phyloP scores from a whole-genome alignment of 2,329 filamentous ascomycete species.

The Massarina eburnea region DNA sequence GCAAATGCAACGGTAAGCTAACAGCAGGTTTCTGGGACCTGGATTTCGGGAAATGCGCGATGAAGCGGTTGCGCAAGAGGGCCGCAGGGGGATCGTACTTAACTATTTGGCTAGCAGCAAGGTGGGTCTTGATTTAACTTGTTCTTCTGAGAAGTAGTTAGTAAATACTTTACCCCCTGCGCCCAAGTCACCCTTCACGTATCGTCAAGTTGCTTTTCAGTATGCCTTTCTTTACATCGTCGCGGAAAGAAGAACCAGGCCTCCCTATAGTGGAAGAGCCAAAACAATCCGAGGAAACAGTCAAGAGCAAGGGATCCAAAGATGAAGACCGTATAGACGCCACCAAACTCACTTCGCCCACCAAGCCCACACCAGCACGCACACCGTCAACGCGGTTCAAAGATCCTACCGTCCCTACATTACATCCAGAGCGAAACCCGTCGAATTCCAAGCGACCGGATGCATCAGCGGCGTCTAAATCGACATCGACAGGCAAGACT shows the following conservation, averaged over 20 bases:
- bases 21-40: conserved; percentile 21
- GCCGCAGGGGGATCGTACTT: background rate
- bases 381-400: conserved; percentile 23
- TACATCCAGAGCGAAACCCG: conserved; percentile 5
- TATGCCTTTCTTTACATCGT: conserved; percentile 5
- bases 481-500: background rate
- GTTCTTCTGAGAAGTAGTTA: background rate
- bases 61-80: background rate
- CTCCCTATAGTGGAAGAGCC: conserved; percentile 3
- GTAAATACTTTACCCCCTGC: background rate
- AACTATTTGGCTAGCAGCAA: background rate
- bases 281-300: conserved; percentile 1
- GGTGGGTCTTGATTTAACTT: background rate
- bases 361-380: conserved; percentile 13
- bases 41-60: background rate
- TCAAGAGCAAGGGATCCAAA: background rate
- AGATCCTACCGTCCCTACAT: conserved; percentile 8
- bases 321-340: conserved; percentile 9
- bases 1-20: conserved; percentile 6
- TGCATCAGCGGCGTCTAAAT: background rate
- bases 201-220: background rate
- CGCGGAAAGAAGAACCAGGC: background rate
- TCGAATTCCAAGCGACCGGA: background rate
- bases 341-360: background rate
- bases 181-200: background rate